These are phyloP conservation scores for Evernia prunastri DNA, from an alignment of 495 filamentous ascomycete genomes.

Conservation along the genomic window DNA sequence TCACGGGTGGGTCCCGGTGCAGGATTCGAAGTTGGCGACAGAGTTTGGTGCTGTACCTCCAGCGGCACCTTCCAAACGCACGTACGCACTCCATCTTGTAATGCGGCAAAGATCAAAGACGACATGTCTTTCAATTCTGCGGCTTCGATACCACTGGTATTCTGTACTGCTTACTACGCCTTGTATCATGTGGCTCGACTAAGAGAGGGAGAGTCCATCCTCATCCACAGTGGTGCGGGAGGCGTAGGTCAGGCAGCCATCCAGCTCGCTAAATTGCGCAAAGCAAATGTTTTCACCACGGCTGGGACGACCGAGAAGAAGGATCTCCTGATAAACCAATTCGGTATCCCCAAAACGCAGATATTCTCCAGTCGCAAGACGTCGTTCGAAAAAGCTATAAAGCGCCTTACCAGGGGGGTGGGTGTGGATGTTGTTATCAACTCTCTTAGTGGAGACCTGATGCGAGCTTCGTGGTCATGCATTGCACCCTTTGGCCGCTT, in stretches of 20 bases:
- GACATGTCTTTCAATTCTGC: slow-evolving; percentile 20
- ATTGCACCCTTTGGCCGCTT: slow-evolving; percentile 49
- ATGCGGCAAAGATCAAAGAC: slow-evolving; percentile 24
- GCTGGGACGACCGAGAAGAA: slow-evolving; percentile 31
- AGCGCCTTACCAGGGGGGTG: slow-evolving; percentile 43
- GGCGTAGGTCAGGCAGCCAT: slow-evolving; percentile 59
- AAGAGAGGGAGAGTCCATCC: slow-evolving; percentile 45
- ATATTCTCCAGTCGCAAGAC: slow-evolving; percentile 36
- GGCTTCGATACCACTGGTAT: slow-evolving; percentile 16
- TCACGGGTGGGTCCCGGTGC: background rate
- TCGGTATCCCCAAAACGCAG: slow-evolving; percentile 16
- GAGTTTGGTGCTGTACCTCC: background rate
- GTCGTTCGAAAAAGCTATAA: slow-evolving; percentile 44
- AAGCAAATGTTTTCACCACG: slow-evolving; percentile 20
- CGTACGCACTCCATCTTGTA: background rate
- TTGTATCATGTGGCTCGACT: slow-evolving; percentile 18
- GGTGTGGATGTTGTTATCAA: slow-evolving; percentile 59
- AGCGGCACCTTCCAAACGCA: background rate
- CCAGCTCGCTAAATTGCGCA: slow-evolving; percentile 46
- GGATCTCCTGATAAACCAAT: slow-evolving; percentile 14
- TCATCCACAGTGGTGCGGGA: slow-evolving; percentile 55
- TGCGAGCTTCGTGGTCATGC: slow-evolving; percentile 40
- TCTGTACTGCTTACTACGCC: slow-evolving; percentile 20
- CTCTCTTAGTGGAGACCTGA: slow-evolving; percentile 40
- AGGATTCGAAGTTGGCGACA: background rate